These are phyloP conservation scores for Aspergillus flavus DNA, from an alignment of 2,329 filamentous ascomycete genomes.

Conservation along the genomic window DNA sequence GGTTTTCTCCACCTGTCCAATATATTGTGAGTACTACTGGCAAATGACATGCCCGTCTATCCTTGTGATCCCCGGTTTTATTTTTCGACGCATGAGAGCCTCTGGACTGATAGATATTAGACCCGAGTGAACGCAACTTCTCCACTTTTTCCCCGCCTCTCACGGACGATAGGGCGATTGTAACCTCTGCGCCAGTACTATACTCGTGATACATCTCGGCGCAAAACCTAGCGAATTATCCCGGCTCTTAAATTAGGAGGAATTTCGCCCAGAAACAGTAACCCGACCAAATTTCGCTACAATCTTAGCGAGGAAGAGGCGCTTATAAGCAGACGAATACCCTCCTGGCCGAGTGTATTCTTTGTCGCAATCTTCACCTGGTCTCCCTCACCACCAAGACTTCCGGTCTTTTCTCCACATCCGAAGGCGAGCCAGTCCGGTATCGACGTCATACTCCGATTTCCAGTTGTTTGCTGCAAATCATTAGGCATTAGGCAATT, in stretches of 20 bases:
- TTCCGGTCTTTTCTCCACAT: constrained; percentile 11
- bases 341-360: not conserved
- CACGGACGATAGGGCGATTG: constrained; percentile 21
- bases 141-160: constrained; percentile 36
- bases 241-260: constrained; percentile 9
- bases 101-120: constrained; percentile 12
- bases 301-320: not conserved
- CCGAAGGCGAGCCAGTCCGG: constrained; percentile 7
- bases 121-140: constrained; percentile 15
- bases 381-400: not conserved
- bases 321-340: constrained; percentile 15
- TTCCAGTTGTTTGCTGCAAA: constrained; percentile 6
- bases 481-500: constrained; percentile 17
- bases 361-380: not conserved
- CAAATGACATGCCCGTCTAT: constrained; percentile 9
- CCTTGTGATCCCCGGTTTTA: constrained; percentile 3
- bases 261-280: constrained; percentile 10
- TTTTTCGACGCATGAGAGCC: constrained; percentile 13
- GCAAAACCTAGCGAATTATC: constrained; percentile 5
- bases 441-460: constrained; percentile 16
- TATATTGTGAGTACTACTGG: constrained; percentile 13
- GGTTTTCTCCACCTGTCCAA: constrained; percentile 17
- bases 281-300: not conserved
- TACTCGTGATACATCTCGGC: constrained; percentile 12
- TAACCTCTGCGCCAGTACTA: constrained; percentile 8